Evolutionary conservation across 2,329 filamentous ascomycete species (phyloP).

Genomic region (Nemania sp.): DNA sequence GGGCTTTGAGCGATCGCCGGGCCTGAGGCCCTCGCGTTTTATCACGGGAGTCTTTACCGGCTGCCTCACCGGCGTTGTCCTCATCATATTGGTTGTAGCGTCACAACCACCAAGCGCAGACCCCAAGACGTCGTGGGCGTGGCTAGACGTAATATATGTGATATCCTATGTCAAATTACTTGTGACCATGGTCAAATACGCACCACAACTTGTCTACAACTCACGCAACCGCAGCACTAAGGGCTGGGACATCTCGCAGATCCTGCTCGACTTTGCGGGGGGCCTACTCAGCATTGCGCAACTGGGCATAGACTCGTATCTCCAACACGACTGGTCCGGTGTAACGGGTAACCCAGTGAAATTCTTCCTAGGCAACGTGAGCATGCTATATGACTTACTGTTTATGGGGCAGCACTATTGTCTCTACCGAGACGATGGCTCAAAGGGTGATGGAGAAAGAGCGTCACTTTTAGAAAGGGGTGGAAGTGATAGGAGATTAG

Average conservation of each 20-base stretch:
- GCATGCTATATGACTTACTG: conserved; percentile 84
- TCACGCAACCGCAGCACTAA: conserved; percentile 84
- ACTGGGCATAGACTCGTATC: conserved; percentile 83
- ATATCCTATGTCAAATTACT: conserved; percentile 90
- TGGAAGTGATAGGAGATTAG: conserved; percentile 49
- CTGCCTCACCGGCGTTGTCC: conserved; percentile 67
- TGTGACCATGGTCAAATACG: conserved; percentile 91
- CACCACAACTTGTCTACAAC: conserved; percentile 86
- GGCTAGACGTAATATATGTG: conserved; percentile 73
- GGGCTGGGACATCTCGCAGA: conserved; percentile 88
- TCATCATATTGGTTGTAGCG: conserved; percentile 61
- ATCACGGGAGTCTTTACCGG: conserved; percentile 79
- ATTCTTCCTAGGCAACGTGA: conserved; percentile 85
- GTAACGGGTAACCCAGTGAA: conserved; percentile 93
- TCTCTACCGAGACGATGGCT: conserved; percentile 68
- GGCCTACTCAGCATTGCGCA: conserved; percentile 86
- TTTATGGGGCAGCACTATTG: conserved; percentile 93
- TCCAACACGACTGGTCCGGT: conserved; percentile 89
- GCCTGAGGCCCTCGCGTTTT: conserved; percentile 67
- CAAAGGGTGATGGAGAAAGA: conserved; percentile 50
- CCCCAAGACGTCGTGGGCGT: conserved; percentile 65
- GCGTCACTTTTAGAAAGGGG: conserved; percentile 54
- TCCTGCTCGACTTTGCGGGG: conserved; percentile 85
- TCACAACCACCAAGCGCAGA: conserved; percentile 52
- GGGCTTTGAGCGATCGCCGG: conserved; percentile 74